phyloP scores from a whole-genome alignment of 208 protist species.

The Wallacemonas sp. region DNA sequence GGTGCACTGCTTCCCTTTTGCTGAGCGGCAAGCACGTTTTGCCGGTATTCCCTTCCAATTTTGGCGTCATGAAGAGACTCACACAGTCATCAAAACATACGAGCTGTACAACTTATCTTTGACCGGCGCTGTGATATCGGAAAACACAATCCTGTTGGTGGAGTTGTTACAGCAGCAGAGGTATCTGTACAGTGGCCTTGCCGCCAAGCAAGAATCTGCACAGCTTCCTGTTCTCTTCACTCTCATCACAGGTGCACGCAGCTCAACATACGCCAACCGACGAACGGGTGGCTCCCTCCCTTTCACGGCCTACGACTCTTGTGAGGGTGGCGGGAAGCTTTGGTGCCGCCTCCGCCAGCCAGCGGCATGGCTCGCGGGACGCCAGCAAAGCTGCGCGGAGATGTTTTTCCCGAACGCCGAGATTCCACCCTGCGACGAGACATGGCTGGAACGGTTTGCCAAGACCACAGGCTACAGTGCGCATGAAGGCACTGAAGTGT shows the following conservation, averaged over 20 bases:
- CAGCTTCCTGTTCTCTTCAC: constrained; percentile 18
- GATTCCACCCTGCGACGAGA: constrained; percentile 19
- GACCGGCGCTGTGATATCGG: constrained; percentile 26
- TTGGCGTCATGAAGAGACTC: constrained; percentile 24
- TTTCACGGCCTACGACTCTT: constrained; percentile 25
- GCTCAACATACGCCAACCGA: constrained; percentile 23
- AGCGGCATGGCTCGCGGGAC: constrained; percentile 8
- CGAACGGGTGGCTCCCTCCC: constrained; percentile 27
- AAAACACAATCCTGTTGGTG: constrained; percentile 31
- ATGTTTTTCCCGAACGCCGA: constrained; percentile 8
- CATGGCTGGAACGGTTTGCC: constrained; percentile 23
- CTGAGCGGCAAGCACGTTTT: constrained; percentile 19
- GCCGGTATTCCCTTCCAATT: constrained; percentile 16
- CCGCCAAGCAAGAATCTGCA: too few relatives aligned
- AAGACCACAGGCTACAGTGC: constrained; percentile 24
- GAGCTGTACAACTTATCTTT: constrained; percentile 27
- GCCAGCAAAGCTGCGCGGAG: background rate
- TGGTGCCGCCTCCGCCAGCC: constrained; percentile 24
- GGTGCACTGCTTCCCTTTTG: constrained; percentile 14
- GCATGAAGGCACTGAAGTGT: background rate
- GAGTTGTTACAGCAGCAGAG: constrained; percentile 28
- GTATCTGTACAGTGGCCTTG: constrained; percentile 14
- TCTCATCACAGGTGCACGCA: constrained; percentile 44
- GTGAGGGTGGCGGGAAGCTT: constrained; percentile 38
- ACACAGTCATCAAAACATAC: constrained; percentile 20